Conservation (phyloP, 345 rosid species). For the Ceriops decandra region DNA sequence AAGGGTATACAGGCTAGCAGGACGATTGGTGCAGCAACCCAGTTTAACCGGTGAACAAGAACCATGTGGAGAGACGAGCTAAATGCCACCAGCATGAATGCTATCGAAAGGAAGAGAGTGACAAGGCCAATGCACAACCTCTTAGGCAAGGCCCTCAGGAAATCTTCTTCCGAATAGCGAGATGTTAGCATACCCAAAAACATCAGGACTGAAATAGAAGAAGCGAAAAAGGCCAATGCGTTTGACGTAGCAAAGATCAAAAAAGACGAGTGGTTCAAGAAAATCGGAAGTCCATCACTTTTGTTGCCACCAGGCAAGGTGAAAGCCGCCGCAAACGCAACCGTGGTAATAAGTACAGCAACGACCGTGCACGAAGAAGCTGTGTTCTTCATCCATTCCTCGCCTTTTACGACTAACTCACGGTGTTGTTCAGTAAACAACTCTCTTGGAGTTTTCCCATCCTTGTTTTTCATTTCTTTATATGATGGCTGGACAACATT, state of each 20-base stretch:
- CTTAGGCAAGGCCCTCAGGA: constrained; percentile 10
- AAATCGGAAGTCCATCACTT: constrained; percentile 1
- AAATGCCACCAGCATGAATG: too few relatives aligned
- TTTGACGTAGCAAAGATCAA: constrained; percentile 5
- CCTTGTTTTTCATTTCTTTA: neutral
- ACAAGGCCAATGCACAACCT: constrained; percentile 16
- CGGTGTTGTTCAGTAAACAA: constrained; percentile 8
- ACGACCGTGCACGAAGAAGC: constrained; percentile 15
- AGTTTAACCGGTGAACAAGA: neutral
- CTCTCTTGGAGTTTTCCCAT: constrained; percentile 6
- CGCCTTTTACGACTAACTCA: constrained; percentile 11
- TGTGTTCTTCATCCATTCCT: constrained; percentile 23
- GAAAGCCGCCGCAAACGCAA: constrained; percentile 19
- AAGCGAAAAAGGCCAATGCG: constrained; percentile 10
- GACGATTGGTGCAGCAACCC: constrained; percentile 14
- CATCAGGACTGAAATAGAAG: constrained; percentile 11
- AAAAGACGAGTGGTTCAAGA: neutral
- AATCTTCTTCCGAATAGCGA: constrained; percentile 18
- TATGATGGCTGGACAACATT: constrained; percentile 12
- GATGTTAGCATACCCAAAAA: constrained; percentile 23
- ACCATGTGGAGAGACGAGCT: neutral
- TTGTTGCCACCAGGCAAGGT: constrained; percentile 14
- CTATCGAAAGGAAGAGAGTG: neutral
- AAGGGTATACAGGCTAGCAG: constrained; percentile 5
- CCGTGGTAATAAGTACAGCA: constrained; percentile 16